Evolutionary conservation across 768 basidiomycete genomes (phyloP).

Genomic region (Multifurca ochricompacta): DNA sequence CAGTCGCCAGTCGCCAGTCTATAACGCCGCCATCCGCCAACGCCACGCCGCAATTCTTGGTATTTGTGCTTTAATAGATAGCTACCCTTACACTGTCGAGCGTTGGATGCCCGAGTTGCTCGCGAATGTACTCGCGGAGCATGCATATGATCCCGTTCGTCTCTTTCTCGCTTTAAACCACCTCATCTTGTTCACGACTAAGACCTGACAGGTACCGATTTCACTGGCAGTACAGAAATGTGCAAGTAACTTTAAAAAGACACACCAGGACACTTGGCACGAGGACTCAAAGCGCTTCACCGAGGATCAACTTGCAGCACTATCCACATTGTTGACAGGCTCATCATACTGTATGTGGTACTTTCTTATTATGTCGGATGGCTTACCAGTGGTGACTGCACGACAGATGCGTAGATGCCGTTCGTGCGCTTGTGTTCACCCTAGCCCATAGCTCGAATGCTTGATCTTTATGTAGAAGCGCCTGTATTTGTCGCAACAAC

Average conservation of each 20-base stretch:
- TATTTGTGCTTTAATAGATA: constrained; percentile 88
- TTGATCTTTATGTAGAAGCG: background rate
- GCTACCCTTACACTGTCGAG: constrained; percentile 93
- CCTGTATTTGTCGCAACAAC: background rate
- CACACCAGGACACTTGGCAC: constrained; percentile 85
- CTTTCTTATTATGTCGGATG: background rate
- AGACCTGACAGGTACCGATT: constrained; percentile 57
- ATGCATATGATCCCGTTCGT: constrained; percentile 74
- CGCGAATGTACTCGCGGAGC: constrained; percentile 69
- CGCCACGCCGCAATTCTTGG: constrained; percentile 90
- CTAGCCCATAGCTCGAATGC: background rate
- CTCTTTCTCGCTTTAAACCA: background rate
- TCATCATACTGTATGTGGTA: constrained; percentile 66
- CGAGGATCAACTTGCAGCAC: constrained; percentile 73
- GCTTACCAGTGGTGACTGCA: background rate
- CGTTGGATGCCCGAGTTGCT: constrained; percentile 87
- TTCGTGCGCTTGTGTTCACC: background rate
- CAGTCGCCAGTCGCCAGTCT: constrained; percentile 50
- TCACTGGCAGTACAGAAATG: constrained; percentile 77
- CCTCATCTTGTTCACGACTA: constrained; percentile 11
- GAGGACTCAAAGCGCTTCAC: constrained; percentile 82
- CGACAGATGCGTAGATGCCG: constrained; percentile 21
- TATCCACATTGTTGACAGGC: constrained; percentile 80
- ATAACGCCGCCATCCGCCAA: constrained; percentile 64
- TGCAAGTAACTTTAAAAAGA: constrained; percentile 73